phyloP scores from a whole-genome alignment of 2,329 filamentous ascomycete species.

The Ophiostoma piceae region DNA sequence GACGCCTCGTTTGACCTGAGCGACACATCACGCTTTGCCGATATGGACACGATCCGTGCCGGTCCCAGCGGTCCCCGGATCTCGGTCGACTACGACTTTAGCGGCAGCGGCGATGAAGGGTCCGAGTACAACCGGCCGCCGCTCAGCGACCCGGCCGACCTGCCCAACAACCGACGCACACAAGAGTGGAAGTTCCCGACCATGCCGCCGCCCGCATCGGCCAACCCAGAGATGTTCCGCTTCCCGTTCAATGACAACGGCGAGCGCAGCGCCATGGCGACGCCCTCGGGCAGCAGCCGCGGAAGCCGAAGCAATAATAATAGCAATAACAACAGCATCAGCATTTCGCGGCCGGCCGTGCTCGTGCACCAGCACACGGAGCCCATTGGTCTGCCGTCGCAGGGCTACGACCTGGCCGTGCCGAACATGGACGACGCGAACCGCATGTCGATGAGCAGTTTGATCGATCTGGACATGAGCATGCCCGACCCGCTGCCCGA shows the following conservation, averaged over 20 bases:
- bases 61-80: conserved; percentile 36
- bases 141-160: conserved; percentile 54
- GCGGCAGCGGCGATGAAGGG: conserved; percentile 43
- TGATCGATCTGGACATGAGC: conserved; percentile 37
- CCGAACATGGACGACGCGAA: conserved; percentile 29
- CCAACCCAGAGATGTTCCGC: conserved; percentile 44
- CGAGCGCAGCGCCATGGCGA: conserved; percentile 14
- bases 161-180: conserved; percentile 38
- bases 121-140: conserved; percentile 44
- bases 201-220: conserved; percentile 44
- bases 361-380: conserved; percentile 45
- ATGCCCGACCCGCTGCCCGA: conserved; percentile 46
- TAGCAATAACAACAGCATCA: conserved; percentile 23
- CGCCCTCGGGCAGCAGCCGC: conserved; percentile 18
- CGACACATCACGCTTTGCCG: conserved; percentile 55
- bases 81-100: conserved; percentile 48
- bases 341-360: conserved; percentile 28
- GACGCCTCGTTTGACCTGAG: conserved; percentile 50
- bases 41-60: conserved; percentile 57
- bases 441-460: conserved; percentile 35
- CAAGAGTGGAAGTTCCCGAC: conserved; percentile 53
- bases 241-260: conserved; percentile 39
- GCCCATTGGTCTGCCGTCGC: conserved; percentile 37
- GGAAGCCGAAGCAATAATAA: conserved; percentile 18
- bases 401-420: conserved; percentile 36